These are phyloP conservation scores for Halophytophthora polymorphica DNA, from an alignment of 352 stramenopile species.

Conservation along the genomic window DNA sequence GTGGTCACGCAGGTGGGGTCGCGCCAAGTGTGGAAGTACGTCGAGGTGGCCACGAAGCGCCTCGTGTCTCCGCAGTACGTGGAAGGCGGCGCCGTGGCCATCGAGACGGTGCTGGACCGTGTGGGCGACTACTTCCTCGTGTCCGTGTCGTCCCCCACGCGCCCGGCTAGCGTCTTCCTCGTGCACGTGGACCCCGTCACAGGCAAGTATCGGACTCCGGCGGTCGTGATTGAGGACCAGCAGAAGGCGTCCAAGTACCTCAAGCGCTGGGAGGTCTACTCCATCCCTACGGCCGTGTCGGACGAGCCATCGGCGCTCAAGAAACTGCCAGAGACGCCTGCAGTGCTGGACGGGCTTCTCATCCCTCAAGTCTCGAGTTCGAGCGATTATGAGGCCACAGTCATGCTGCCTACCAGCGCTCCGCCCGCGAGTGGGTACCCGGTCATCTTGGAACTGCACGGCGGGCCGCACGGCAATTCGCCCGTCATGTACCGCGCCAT, in stretches of 20 bases:
- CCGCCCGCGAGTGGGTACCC: conserved; percentile 48
- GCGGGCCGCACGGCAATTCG: conserved; percentile 90
- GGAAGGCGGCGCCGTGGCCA: conserved; percentile 34
- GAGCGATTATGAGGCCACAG: conserved; percentile 70
- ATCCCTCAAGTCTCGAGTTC: conserved; percentile 45
- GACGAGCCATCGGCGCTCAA: conserved; percentile 37
- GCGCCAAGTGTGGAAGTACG: conserved; percentile 66
- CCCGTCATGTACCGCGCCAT: conserved; percentile 82
- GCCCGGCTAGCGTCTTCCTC: conserved; percentile 53
- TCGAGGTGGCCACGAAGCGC: conserved; percentile 45
- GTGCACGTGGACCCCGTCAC: conserved; percentile 44
- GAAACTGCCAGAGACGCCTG: conserved; percentile 24
- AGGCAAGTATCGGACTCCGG: conserved; percentile 29
- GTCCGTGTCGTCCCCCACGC: conserved; percentile 50
- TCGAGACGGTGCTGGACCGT: conserved; percentile 56
- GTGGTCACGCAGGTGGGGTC: conserved; percentile 69
- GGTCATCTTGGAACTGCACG: conserved; percentile 88
- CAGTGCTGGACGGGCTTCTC: conserved; percentile 39
- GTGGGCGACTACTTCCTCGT: conserved; percentile 37
- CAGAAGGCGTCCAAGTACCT: conserved; percentile 33
- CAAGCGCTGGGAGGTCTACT: conserved; percentile 56
- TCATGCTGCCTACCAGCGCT: conserved; percentile 53
- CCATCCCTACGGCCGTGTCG: conserved; percentile 51
- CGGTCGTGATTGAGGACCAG: conserved; percentile 53
- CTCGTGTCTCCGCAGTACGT: conserved; percentile 56